These are phyloP conservation scores for Neurospora sp. DNA, from an alignment of 495 filamentous ascomycete genomes.

Conservation along the genomic window DNA sequence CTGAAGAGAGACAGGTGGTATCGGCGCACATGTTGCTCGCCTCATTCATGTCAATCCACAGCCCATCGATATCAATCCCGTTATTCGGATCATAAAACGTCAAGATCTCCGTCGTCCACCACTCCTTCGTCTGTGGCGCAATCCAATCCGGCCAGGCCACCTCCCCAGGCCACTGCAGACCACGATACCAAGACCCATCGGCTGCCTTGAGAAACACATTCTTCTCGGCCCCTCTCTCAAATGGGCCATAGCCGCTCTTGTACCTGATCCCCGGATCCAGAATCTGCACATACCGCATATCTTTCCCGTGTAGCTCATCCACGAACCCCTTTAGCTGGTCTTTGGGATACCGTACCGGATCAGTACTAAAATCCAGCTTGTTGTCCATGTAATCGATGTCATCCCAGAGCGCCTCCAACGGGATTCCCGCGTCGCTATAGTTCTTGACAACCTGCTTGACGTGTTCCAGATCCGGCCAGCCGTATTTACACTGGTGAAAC, in stretches of 20 bases:
- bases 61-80: slow-evolving; percentile 72
- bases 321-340: slow-evolving; percentile 57
- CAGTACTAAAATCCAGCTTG: slow-evolving; percentile 57
- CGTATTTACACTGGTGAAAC: slow-evolving; percentile 80
- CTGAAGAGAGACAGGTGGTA: neutral
- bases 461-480: slow-evolving; percentile 61
- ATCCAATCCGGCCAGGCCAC: slow-evolving; percentile 86
- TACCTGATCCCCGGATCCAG: slow-evolving; percentile 73
- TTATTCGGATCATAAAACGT: slow-evolving; percentile 53
- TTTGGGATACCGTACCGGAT: slow-evolving; percentile 59
- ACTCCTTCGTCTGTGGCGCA: slow-evolving; percentile 49
- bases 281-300: slow-evolving; percentile 78
- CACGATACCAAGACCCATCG: slow-evolving; percentile 60
- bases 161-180: slow-evolving; percentile 77
- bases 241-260: slow-evolving; percentile 49
- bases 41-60: slow-evolving; percentile 81
- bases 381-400: slow-evolving; percentile 76
- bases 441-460: slow-evolving; percentile 71
- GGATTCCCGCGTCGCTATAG: slow-evolving; percentile 66
- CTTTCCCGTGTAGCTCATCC: slow-evolving; percentile 54
- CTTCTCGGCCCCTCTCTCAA: slow-evolving; percentile 48
- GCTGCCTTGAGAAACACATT: slow-evolving; percentile 54
- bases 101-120: slow-evolving; percentile 67
- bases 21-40: slow-evolving; percentile 20
- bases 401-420: slow-evolving; percentile 84